phyloP scores from a whole-genome alignment of 2,329 filamentous ascomycete genomes.

The Pseudopithomyces chartarum region DNA sequence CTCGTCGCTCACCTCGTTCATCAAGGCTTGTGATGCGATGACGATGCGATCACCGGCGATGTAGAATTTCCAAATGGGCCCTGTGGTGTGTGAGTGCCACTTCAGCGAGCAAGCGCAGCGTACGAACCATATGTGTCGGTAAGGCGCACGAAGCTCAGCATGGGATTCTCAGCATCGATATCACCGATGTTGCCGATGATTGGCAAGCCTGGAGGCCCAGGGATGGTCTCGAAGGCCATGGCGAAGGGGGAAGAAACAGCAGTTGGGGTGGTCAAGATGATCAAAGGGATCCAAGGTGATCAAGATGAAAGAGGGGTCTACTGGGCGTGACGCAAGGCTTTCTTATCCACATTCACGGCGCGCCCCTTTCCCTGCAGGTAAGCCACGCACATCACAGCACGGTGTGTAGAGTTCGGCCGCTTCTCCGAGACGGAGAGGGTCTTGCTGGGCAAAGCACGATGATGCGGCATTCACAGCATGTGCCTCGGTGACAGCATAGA shows the following conservation, averaged over 20 bases:
- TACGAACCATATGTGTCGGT: constrained; percentile 67
- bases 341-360: neutral
- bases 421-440: constrained; percentile 12
- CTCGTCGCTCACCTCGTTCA: constrained; percentile 49
- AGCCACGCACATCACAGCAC: neutral
- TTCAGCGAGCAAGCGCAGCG: neutral
- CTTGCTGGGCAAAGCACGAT: neutral
- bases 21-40: constrained; percentile 38
- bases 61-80: constrained; percentile 41
- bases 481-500: constrained; percentile 10
- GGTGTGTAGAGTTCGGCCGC: constrained; percentile 7
- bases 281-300: neutral
- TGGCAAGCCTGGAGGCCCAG: constrained; percentile 67
- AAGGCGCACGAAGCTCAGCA: constrained; percentile 61
- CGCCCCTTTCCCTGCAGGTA: neutral
- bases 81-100: constrained; percentile 11
- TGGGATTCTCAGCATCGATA: constrained; percentile 63
- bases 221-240: constrained; percentile 54
- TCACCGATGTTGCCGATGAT: constrained; percentile 69
- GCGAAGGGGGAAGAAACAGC: neutral
- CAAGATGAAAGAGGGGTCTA: neutral
- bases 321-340: neutral
- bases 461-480: neutral
- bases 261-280: neutral
- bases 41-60: constrained; percentile 36